Evolutionary conservation across 2,329 filamentous ascomycete species (phyloP).

Genomic region (Fusarium zealandicum): DNA sequence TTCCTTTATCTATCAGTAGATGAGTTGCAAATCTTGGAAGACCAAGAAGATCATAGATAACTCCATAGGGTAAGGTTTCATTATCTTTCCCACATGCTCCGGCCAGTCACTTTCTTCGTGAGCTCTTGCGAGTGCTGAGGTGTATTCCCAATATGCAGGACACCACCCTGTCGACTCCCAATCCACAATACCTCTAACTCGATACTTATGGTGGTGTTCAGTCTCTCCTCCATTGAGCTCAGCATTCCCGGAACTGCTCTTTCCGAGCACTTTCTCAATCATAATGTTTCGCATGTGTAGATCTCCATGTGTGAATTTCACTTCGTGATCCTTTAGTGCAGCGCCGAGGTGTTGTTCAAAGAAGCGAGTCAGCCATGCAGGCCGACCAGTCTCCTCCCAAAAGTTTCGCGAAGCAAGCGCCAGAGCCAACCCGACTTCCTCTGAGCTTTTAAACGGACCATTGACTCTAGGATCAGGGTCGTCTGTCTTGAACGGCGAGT

Average conservation of each 20-base stretch:
- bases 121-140: conserved; percentile 6
- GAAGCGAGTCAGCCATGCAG: conserved; percentile 8
- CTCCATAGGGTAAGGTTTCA: conserved; percentile 15
- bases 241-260: too few relatives aligned
- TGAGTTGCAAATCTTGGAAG: conserved; percentile 5
- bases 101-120: conserved; percentile 11
- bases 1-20: too few relatives aligned
- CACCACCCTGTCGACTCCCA: conserved; percentile 18
- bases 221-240: neutral
- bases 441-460: conserved; percentile 7
- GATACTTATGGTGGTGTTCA: neutral
- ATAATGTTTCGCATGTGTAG: conserved; percentile 17
- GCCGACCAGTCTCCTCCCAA: conserved; percentile 1
- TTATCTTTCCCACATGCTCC: conserved; percentile 5
- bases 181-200: conserved; percentile 14
- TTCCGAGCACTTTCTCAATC: conserved; percentile 4
- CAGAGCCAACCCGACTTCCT: conserved; percentile 8
- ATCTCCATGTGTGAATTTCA: conserved; percentile 21
- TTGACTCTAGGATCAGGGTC: conserved; percentile 3
- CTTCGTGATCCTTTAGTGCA: conserved; percentile 4
- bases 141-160: conserved; percentile 21
- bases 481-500: neutral
- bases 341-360: conserved; percentile 5
- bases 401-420: conserved; percentile 4
- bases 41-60: conserved; percentile 6